Percentiles rank a stretch among this genome's conserved stretches.
phyloP scores from a whole-genome alignment of 2,329 filamentous ascomycete genomes.

The Daldinia sp. region DNA sequence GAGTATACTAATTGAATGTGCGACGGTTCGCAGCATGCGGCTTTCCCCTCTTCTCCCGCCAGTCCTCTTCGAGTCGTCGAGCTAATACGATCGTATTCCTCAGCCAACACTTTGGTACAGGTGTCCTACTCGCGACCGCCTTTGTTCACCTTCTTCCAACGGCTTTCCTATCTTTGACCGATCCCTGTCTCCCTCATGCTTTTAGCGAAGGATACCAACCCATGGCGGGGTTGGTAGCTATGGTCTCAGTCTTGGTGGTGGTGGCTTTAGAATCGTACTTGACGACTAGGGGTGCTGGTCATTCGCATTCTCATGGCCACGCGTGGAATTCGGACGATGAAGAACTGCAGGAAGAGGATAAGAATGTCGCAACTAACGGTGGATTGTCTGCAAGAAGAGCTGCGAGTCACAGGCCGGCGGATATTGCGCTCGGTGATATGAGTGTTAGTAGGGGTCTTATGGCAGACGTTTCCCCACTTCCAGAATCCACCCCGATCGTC shows the following conservation, averaged over 20 bases:
- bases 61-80: slow-evolving; percentile 63
- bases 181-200: slow-evolving; percentile 77
- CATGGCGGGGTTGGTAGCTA: slow-evolving; percentile 82
- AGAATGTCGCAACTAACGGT: slow-evolving; percentile 42
- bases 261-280: slow-evolving; percentile 90
- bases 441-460: slow-evolving; percentile 64
- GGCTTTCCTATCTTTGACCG: slow-evolving; percentile 71
- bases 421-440: slow-evolving; percentile 61
- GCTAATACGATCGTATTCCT: slow-evolving; percentile 70
- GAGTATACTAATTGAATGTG: slow-evolving; percentile 21
- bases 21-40: slow-evolving; percentile 61
- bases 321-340: slow-evolving; percentile 58
- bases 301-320: slow-evolving; percentile 65
- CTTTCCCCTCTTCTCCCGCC: slow-evolving; percentile 70
- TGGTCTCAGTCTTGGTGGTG: slow-evolving; percentile 82
- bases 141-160: slow-evolving; percentile 80
- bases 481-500: slow-evolving; percentile 58
- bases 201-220: slow-evolving; percentile 83
- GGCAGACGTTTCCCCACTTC: slow-evolving; percentile 65
- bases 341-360: slow-evolving; percentile 45
- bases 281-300: slow-evolving; percentile 72
- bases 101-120: slow-evolving; percentile 80
- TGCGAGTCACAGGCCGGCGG: slow-evolving; percentile 53
- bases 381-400: slow-evolving; percentile 52
- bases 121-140: slow-evolving; percentile 84